Evolutionary conservation across 225 moss, liverwort and hornwort species (phyloP).

Genomic region (Thuidium tamariscinum): DNA sequence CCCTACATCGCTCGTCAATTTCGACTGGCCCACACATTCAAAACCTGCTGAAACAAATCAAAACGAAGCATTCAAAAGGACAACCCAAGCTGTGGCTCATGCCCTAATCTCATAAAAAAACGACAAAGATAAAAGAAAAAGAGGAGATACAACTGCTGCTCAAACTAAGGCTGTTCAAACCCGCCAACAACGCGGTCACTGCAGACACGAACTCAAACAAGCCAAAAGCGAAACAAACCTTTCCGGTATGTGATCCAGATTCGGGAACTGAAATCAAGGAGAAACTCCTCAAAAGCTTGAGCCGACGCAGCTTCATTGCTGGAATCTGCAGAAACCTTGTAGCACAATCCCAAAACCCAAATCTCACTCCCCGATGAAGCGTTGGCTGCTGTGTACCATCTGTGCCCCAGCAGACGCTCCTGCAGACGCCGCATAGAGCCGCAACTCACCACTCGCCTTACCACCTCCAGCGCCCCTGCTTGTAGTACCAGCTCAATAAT

Average conservation of each 20-base stretch:
- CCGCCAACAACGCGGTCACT: background rate
- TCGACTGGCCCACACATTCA: slow-evolving; percentile 68
- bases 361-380: slow-evolving; percentile 71
- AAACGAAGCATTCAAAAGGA: background rate
- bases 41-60: slow-evolving; percentile 56
- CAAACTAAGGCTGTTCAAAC: background rate
- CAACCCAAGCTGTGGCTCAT: no score
- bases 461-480: slow-evolving; percentile 48
- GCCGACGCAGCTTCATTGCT: slow-evolving; percentile 42
- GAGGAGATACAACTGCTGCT: no score
- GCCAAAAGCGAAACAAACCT: slow-evolving; percentile 28
- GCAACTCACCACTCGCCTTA: slow-evolving; percentile 62
- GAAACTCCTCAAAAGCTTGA: slow-evolving; percentile 59
- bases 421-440: slow-evolving; percentile 97
- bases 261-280: slow-evolving; percentile 78
- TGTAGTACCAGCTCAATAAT: background rate
- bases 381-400: slow-evolving; percentile 69
- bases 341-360: slow-evolving; percentile 90
- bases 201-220: background rate
- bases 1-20: slow-evolving; percentile 82
- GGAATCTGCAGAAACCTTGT: slow-evolving; percentile 54
- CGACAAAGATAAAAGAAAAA: no score
- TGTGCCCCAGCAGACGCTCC: slow-evolving; percentile 79
- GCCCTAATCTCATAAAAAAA: no score
- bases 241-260: slow-evolving; percentile 90